A percentile compares a stretch with the other conserved stretches of the same genome.
Conservation (phyloP, 1,284 basidiomycete genomes). For the Ceratobasidium sp. region DNA sequence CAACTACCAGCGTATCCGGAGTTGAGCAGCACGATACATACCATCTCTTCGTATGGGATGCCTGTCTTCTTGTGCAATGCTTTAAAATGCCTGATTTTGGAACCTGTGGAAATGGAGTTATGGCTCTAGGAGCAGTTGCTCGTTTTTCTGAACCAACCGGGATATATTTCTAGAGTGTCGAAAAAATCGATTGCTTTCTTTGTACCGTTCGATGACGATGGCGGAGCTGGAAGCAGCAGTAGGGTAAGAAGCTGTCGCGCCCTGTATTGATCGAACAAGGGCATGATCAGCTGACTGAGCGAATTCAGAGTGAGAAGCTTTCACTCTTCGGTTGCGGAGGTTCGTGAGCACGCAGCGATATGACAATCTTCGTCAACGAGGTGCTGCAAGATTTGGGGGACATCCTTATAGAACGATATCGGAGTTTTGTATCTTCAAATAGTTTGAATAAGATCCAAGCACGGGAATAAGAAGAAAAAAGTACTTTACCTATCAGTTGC, state of each 20-base stretch:
- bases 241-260: constrained; percentile 73
- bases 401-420: constrained; percentile 77
- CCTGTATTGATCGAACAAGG: constrained; percentile 53
- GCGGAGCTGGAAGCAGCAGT: constrained; percentile 68
- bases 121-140: no score
- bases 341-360: constrained; percentile 80
- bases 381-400: constrained; percentile 75
- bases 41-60: constrained; percentile 86
- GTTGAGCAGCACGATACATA: constrained; percentile 49
- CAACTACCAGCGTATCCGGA: no score
- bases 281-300: no score
- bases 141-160: no score
- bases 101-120: constrained; percentile 57
- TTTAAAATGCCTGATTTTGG: constrained; percentile 83
- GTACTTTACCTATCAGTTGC: constrained; percentile 73
- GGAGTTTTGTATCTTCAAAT: constrained; percentile 61
- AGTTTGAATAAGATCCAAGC: no score
- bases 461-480: no score
- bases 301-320: no score
- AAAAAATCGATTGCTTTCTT: constrained; percentile 72
- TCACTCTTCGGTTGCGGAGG: constrained; percentile 73
- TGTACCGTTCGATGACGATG: constrained; percentile 52
- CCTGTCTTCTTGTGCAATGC: constrained; percentile 77
- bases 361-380: constrained; percentile 61
- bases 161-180: constrained; percentile 84